Conservation (phyloP, 2,329 filamentous ascomycete species). For the Hypoxylon sp. region DNA sequence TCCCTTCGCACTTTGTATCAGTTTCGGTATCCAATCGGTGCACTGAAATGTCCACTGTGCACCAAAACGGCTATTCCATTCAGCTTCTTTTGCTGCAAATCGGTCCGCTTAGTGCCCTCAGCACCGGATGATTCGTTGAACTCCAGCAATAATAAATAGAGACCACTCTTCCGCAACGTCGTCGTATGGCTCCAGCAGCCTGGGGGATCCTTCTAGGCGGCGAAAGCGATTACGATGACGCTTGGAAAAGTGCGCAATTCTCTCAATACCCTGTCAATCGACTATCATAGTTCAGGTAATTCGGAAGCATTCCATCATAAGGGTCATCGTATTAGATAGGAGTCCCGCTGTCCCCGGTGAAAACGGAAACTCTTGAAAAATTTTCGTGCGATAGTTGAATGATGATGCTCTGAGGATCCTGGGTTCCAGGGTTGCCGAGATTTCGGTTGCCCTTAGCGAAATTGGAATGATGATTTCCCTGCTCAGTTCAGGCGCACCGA, state of each 20-base stretch:
- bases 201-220: slow-evolving; percentile 34
- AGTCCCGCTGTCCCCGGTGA: slow-evolving; percentile 34
- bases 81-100: slow-evolving; percentile 36
- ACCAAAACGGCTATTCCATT: slow-evolving; percentile 23
- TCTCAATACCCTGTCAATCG: slow-evolving; percentile 38
- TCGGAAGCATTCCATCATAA: slow-evolving; percentile 39
- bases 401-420: slow-evolving; percentile 42
- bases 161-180: slow-evolving; percentile 35
- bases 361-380: slow-evolving; percentile 33
- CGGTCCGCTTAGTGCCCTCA: slow-evolving; percentile 15
- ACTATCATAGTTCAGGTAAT: slow-evolving; percentile 38
- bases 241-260: slow-evolving; percentile 25
- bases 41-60: slow-evolving; percentile 23
- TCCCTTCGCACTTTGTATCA: slow-evolving; percentile 52
- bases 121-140: slow-evolving; percentile 28
- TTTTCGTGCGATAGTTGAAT: slow-evolving; percentile 38
- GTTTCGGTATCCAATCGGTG: slow-evolving; percentile 44
- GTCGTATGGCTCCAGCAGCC: slow-evolving; percentile 36
- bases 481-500: slow-evolving; percentile 42
- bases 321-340: slow-evolving; percentile 38
- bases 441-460: slow-evolving; percentile 46
- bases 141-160: slow-evolving; percentile 28
- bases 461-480: slow-evolving; percentile 42
- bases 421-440: slow-evolving; percentile 40
- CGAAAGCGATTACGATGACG: slow-evolving; percentile 43